Evolutionary conservation across 2,329 filamentous ascomycete species (phyloP).

Genomic region (Tolypocladium endophyticum): DNA sequence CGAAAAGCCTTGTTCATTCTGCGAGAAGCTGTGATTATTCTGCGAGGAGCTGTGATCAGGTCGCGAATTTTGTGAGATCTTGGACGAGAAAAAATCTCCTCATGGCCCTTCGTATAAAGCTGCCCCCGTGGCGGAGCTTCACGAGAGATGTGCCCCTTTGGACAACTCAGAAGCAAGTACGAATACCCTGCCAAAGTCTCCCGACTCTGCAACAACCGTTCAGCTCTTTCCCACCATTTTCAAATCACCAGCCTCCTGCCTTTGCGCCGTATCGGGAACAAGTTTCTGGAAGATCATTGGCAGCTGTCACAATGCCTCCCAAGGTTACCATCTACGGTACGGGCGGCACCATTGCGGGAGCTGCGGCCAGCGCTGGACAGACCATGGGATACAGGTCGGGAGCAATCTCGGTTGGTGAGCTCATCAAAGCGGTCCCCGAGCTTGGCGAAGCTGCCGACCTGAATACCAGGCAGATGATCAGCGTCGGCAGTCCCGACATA

Average conservation of each 20-base stretch:
- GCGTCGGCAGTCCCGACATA: slow-evolving; percentile 35
- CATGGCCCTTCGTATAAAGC: background rate
- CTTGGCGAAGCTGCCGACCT: slow-evolving; percentile 44
- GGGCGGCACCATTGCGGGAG: slow-evolving; percentile 49
- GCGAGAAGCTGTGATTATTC: background rate
- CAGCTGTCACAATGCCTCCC: slow-evolving; percentile 14
- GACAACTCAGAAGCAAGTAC: background rate
- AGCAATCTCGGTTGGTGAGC: slow-evolving; percentile 34
- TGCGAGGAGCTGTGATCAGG: background rate
- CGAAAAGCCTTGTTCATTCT: background rate
- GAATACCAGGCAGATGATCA: slow-evolving; percentile 39
- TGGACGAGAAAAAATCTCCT: background rate
- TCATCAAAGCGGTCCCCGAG: slow-evolving; percentile 45
- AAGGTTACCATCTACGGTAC: slow-evolving; percentile 48
- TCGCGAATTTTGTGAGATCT: background rate
- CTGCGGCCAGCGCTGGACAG: slow-evolving; percentile 34
- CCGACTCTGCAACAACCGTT: background rate
- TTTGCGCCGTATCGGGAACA: background rate
- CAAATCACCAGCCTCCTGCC: background rate
- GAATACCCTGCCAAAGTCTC: background rate
- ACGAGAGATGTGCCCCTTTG: background rate
- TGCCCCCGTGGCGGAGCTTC: background rate
- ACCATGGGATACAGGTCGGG: slow-evolving; percentile 31
- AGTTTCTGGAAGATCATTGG: background rate
- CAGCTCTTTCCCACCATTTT: background rate